Percentiles rank a stretch among this genome's conserved stretches.
These are phyloP conservation scores for Monotropa hypopitys DNA, from an alignment of 179 eudicot species.

Conservation along the genomic window DNA sequence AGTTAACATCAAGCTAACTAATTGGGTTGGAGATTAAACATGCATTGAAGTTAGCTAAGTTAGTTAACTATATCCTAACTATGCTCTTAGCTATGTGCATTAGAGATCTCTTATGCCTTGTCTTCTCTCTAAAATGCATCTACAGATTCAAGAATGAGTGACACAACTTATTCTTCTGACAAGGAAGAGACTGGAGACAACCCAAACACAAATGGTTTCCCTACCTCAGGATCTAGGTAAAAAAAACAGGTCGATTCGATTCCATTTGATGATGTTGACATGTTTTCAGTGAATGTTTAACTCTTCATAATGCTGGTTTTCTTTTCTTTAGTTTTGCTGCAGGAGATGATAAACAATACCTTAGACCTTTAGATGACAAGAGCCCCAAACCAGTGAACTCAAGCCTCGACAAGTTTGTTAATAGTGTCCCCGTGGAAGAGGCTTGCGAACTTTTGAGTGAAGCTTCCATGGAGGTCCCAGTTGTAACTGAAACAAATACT, in stretches of 20 bases:
- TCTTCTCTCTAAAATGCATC: neutral
- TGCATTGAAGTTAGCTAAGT: too few species aligned
- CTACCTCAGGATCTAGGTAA: constrained; percentile 18
- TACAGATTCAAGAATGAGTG: constrained; percentile 4
- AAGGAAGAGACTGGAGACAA: constrained; percentile 6
- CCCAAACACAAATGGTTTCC: constrained; percentile 20
- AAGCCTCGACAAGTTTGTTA: neutral
- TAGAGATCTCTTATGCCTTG: too few species aligned
- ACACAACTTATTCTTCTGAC: constrained; percentile 2
- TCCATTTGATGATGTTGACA: neutral
- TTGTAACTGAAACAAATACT: constrained; percentile 13
- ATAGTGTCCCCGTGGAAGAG: constrained; percentile 14
- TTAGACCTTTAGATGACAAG: constrained; percentile 15
- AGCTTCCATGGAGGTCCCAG: constrained; percentile 24
- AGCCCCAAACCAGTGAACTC: constrained; percentile 5
- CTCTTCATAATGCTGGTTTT: neutral
- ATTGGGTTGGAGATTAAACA: too few species aligned
- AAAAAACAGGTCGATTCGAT: constrained; percentile 5
- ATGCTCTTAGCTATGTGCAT: too few species aligned
- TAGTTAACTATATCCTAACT: too few species aligned
- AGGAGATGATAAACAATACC: constrained; percentile 13
- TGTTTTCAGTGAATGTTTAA: neutral
- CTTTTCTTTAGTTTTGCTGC: constrained; percentile 18
- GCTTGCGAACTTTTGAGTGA: constrained; percentile 19
- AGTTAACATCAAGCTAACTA: too few species aligned